A percentile compares a stretch with the other conserved stretches of the same genome.
Evolutionary conservation across 2,329 filamentous ascomycete genomes (phyloP).

Genomic region (Remersonia thermophila): DNA sequence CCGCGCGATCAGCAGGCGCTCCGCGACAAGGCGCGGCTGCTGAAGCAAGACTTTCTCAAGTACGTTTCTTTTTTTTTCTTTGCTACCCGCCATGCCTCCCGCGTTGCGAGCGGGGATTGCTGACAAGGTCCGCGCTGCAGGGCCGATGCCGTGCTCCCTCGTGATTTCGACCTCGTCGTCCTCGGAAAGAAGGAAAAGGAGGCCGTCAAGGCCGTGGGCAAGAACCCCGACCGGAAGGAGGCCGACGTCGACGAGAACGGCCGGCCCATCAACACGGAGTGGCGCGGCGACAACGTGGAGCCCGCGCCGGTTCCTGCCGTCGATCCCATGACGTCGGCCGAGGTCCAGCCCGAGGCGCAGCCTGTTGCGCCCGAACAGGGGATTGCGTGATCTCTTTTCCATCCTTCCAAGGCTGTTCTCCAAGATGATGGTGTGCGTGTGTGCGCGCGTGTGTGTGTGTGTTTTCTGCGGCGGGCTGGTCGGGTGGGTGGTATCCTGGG

Average conservation of each 20-base stretch:
- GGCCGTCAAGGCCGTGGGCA: constrained; percentile 28
- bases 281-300: background rate
- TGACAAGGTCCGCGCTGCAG: constrained; percentile 14
- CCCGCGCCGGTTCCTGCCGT: background rate
- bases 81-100: too few relatives aligned
- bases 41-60: constrained; percentile 41
- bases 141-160: constrained; percentile 31
- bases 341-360: constrained; percentile 2
- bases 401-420: too few relatives aligned
- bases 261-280: constrained; percentile 26
- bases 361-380: background rate
- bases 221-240: constrained; percentile 38
- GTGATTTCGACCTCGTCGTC: constrained; percentile 36
- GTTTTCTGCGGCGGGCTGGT: too few relatives aligned
- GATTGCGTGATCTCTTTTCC: too few relatives aligned
- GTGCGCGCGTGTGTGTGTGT: too few relatives aligned
- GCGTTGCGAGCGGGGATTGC: background rate
- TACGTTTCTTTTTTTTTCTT: constrained; percentile 16
- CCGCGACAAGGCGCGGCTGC: constrained; percentile 45
- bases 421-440: too few relatives aligned
- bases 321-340: background rate
- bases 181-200: constrained; percentile 38
- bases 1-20: constrained; percentile 42
- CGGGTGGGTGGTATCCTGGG: too few relatives aligned
- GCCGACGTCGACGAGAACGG: constrained; percentile 31